These are phyloP conservation scores for Talaromyces borbonicus DNA, from an alignment of 495 filamentous ascomycete species.

Conservation along the genomic window DNA sequence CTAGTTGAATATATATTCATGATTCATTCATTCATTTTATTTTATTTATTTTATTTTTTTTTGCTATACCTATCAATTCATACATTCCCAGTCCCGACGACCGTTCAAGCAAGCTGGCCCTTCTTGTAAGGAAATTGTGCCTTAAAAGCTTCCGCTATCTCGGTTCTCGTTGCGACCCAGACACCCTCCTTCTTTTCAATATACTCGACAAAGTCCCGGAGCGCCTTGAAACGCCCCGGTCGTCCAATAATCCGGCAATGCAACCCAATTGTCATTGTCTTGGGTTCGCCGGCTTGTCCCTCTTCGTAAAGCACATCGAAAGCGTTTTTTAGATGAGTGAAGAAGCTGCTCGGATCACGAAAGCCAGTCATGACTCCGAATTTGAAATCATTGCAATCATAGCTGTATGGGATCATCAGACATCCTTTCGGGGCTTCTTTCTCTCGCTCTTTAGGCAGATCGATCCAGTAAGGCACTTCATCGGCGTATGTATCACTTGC, in stretches of 20 bases:
- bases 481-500: neutral
- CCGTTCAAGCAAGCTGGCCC: too few species aligned
- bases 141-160: slow-evolving; percentile 33
- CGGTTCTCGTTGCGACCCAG: slow-evolving; percentile 35
- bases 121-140: slow-evolving; percentile 31
- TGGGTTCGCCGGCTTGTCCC: too few species aligned
- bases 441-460: neutral
- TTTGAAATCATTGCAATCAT: neutral
- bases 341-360: neutral
- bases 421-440: neutral
- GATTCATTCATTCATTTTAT: too few species aligned
- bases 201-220: slow-evolving; percentile 37
- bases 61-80: too few species aligned
- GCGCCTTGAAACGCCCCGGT: slow-evolving; percentile 29
- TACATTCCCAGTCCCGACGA: too few species aligned
- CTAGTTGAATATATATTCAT: too few species aligned
- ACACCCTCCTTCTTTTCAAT: slow-evolving; percentile 28
- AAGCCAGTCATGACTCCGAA: neutral
- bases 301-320: neutral
- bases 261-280: neutral
- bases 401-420: neutral
- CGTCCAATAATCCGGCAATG: slow-evolving; percentile 16
- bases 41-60: too few species aligned
- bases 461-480: neutral
- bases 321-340: neutral